A percentile compares a stretch with the other conserved stretches of the same genome.
Conservation (phyloP, 2,329 filamentous ascomycete species). For the Arthrobotrys conoides region DNA sequence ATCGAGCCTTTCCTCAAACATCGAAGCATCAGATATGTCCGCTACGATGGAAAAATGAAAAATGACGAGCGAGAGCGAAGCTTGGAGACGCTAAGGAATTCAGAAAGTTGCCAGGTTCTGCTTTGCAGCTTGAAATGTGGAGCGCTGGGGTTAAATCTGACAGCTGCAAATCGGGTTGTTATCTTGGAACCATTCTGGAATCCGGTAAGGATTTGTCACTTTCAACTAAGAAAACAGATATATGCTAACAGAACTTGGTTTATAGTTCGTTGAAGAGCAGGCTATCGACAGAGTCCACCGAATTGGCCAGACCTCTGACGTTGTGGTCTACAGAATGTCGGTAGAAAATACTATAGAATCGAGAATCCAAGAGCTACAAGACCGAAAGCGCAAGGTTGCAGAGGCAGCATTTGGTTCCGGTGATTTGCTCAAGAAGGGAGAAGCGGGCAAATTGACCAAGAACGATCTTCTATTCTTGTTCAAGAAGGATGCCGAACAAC, state of each 20-base stretch:
- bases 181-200: constrained; percentile 99
- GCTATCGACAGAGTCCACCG: constrained; percentile 98
- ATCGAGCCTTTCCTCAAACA: constrained; percentile 89
- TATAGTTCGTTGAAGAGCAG: constrained; percentile 96
- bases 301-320: constrained; percentile 95
- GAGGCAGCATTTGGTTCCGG: constrained; percentile 89
- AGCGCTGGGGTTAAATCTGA: constrained; percentile 91
- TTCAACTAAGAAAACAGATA: constrained; percentile 40
- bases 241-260: constrained; percentile 59
- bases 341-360: constrained; percentile 90
- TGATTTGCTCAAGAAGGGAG: constrained; percentile 72
- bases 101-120: constrained; percentile 75
- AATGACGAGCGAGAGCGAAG: constrained; percentile 93
- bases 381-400: constrained; percentile 93
- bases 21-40: constrained; percentile 82
- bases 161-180: constrained; percentile 90
- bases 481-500: constrained; percentile 75
- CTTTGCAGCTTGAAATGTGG: constrained; percentile 96
- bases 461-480: constrained; percentile 95
- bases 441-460: constrained; percentile 85
- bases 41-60: constrained; percentile 95
- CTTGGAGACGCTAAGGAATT: constrained; percentile 79
- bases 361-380: constrained; percentile 92
- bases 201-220: constrained; percentile 72
- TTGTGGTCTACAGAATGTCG: constrained; percentile 94